Evolutionary conservation across 2,329 filamentous ascomycete genomes (phyloP), one percentile per base, ranked within the genome.

Genomic region (Beauveria sp.): DNA sequence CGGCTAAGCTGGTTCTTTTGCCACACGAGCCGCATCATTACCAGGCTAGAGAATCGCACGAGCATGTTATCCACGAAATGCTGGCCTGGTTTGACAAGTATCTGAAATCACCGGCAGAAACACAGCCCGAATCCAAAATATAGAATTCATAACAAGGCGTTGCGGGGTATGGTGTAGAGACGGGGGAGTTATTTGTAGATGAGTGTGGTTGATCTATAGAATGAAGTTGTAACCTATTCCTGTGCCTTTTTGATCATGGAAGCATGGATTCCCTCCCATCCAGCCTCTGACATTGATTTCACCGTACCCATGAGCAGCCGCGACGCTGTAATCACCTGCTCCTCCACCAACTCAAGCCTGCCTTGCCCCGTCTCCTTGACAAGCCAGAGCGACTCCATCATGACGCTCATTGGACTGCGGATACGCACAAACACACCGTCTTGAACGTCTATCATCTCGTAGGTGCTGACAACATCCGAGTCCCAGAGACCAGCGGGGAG

Each of bases 401-500:
- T 70, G 40, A 82, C 72, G 50, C 73, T 76, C 69, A 84, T 66
- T 22, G 82, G 81, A 46, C 79, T 80, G 48, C 72, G 73, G 59
- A 84, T 78, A 10, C 81, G 71, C 47, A 81, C 78, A 67, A 82
- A 84, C 7, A 81, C 66, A 20, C 82, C 82, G 30, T 70, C 73
- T n/a, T 72, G 71, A 20, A 79, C 70, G 63, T 82, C 70, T 20
- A 79, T 77, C 63, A 84, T 80, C 70, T 84, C 81, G 67, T 82
- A 81, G 6, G 70, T 77, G 71, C 80, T 83, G 57, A 79, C 75
- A 7, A 84, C 78, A 53, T 79, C 77, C 56, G 75, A 79, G 66
- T 81, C 80, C 80, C 80, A 84, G 30, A 84, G 73, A 2, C 81
- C 80, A 16, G 80, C 80, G 3, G 81, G 81, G 26, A 84, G 72